phyloP scores from a whole-genome alignment of 768 basidiomycete genomes.

The Rhodotorula kratochvilovae region DNA sequence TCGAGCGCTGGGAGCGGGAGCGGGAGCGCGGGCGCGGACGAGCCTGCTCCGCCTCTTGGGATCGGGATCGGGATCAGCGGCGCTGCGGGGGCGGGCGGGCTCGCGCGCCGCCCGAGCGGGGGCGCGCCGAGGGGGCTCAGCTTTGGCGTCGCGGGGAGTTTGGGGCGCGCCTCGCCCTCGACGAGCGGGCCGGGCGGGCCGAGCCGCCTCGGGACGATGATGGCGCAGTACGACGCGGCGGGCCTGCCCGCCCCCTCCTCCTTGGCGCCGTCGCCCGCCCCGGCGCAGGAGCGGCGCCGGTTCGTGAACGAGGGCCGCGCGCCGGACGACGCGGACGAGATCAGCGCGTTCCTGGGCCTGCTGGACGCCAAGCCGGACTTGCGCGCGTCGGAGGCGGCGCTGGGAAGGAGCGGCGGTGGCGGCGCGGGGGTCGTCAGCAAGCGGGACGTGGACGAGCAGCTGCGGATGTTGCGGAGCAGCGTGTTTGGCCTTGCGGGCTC shows the following conservation, averaged over 20 bases:
- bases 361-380: constrained; percentile 37
- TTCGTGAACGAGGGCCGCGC: constrained; percentile 6
- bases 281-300: neutral
- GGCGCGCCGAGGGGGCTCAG: constrained; percentile 2
- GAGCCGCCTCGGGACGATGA: neutral
- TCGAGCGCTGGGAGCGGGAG: neutral
- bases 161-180: neutral
- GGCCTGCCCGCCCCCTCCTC: neutral
- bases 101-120: neutral
- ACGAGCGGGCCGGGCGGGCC: neutral
- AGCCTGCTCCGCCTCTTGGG: neutral
- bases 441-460: constrained; percentile 29
- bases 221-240: neutral
- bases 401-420: neutral
- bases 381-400: neutral
- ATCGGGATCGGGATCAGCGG: too few relatives aligned
- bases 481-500: constrained; percentile 10
- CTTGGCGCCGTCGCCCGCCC: too few relatives aligned
- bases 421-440: constrained; percentile 10
- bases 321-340: constrained; percentile 33
- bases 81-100: neutral
- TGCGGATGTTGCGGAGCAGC: constrained; percentile 12
- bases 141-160: neutral
- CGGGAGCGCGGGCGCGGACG: neutral
- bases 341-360: constrained; percentile 38